Evolutionary conservation across 1,284 basidiomycete genomes (phyloP), one percentile per base, ranked within the genome.

Genomic region (Stygiomarasmius scandens): DNA sequence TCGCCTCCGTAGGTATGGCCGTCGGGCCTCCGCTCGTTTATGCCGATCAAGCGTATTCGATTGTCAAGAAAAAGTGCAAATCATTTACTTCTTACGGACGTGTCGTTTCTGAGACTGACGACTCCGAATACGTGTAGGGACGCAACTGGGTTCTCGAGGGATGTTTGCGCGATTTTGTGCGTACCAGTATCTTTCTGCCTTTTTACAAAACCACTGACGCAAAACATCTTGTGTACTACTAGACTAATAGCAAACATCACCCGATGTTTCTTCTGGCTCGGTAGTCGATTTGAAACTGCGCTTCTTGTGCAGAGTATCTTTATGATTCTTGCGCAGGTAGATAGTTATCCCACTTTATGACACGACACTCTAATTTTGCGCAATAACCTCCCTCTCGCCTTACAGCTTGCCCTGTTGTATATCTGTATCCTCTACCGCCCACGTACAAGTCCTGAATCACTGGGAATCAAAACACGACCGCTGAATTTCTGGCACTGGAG

Each of bases 181-280:
- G 76, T 71, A 41, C n/a, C n/a, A n/a, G n/a, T n/a, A n/a, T n/a
- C n/a, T n/a, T n/a, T n/a, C n/a, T n/a, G n/a, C n/a, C n/a, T n/a
- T n/a, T n/a, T n/a, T n/a, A n/a, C n/a, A n/a, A n/a, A n/a, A n/a
- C n/a, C n/a, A n/a, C n/a, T n/a, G n/a, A n/a, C n/a, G n/a, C n/a
- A n/a, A n/a, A n/a, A n/a, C n/a, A n/a, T n/a, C n/a, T n/a, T n/a
- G n/a, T n/a, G n/a, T n/a, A n/a, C n/a, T n/a, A 55, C 11, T 59
- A 91, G 89, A 61, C 76, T 92, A 41, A 77, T 92, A 60, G 90
- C 92, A 52, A 93, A 93, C 71, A 90, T 93, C 55, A 87, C 87
- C 20, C 79, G 91, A 66, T 92, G 90, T 72, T 93, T 94, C 77
- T 93, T 93, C 74, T 93, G 93, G 92, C 72, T 95, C 49, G 92